Evolutionary conservation across 2,329 filamentous ascomycete species (phyloP).

Genomic region (Fusarium sarcochroum): DNA sequence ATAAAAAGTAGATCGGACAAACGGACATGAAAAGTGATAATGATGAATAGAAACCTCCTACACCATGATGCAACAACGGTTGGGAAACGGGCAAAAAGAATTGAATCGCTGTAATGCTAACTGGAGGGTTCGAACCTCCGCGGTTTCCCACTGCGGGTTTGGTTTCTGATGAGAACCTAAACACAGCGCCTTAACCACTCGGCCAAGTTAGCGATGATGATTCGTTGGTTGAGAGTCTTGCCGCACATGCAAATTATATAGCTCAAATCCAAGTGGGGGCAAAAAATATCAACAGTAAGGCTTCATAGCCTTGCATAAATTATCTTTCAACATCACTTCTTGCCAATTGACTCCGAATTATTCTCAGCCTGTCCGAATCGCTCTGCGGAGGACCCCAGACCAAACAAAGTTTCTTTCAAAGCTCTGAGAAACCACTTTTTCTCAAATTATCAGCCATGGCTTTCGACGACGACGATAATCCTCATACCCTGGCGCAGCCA

Average conservation of each 20-base stretch:
- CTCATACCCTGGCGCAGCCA: constrained; percentile 42
- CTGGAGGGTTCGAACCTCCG: constrained; percentile 47
- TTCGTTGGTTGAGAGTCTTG: neutral
- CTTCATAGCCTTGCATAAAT: constrained; percentile 42
- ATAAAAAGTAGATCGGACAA: no score
- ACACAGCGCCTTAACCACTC: constrained; percentile 47
- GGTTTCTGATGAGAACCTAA: constrained; percentile 44
- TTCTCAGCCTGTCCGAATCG: neutral
- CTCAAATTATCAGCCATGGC: constrained; percentile 52
- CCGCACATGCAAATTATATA: accelerated
- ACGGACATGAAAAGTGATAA: no score
- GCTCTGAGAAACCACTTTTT: neutral
- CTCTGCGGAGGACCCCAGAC: neutral
- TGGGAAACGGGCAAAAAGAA: neutral
- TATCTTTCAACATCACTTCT: constrained; percentile 36
- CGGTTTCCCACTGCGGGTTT: constrained; percentile 47
- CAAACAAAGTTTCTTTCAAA: neutral
- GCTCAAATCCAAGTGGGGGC: accelerated
- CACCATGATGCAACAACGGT: no score
- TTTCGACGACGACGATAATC: constrained; percentile 62
- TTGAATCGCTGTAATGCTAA: constrained; percentile 32
- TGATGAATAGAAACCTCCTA: no score
- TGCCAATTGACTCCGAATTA: neutral
- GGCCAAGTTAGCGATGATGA: constrained; percentile 45
- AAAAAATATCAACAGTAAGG: constrained; percentile 17